Conservation (phyloP, 345 rosid genomes). For the Aquilaria malaccensis region DNA sequence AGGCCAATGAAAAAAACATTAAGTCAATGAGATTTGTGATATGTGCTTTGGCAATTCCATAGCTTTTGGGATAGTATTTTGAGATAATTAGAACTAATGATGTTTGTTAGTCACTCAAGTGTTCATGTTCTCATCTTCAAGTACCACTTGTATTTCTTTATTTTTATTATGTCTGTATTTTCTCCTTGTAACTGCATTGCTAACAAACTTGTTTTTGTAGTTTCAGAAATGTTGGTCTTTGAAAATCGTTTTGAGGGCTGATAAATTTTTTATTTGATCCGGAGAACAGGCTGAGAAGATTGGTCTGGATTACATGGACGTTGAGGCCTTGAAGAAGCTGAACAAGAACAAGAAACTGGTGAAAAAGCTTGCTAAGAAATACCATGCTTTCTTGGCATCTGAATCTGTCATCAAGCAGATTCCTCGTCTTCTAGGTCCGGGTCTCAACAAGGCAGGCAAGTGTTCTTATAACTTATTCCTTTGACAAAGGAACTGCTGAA, state of each 20-base stretch:
- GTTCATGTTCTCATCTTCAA: neutral
- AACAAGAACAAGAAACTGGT: conserved; percentile 82
- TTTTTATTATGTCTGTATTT: too few species aligned
- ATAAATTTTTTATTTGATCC: neutral
- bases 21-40: too few species aligned
- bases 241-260: neutral
- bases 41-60: too few species aligned
- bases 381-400: conserved; percentile 73
- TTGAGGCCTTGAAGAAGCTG: conserved; percentile 63
- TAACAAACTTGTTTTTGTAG: neutral
- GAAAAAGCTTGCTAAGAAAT: conserved; percentile 75
- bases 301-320: conserved; percentile 66
- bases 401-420: conserved; percentile 84
- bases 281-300: conserved; percentile 58
- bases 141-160: neutral
- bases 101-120: neutral
- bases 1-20: too few species aligned
- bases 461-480: neutral
- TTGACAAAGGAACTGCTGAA: neutral
- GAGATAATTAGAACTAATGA: neutral
- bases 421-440: conserved; percentile 81
- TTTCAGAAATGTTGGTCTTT: neutral
- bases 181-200: too few species aligned
- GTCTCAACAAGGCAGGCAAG: conserved; percentile 93
- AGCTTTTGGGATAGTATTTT: too few species aligned